Evolutionary conservation across 495 filamentous ascomycete genomes (phyloP).

Genomic region (Penicillium simplicissimum): DNA sequence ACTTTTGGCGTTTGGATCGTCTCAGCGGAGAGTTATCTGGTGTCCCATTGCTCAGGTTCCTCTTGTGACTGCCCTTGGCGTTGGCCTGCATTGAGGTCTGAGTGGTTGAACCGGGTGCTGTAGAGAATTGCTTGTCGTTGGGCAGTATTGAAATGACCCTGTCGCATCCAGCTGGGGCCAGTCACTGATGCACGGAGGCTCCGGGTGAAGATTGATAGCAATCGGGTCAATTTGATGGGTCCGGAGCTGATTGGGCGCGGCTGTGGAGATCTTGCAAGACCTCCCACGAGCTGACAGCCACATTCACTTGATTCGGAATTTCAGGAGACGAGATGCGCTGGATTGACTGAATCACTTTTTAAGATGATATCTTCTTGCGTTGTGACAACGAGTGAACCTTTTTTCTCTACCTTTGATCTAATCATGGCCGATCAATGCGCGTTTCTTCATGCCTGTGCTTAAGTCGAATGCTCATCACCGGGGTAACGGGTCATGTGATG

Average conservation of each 20-base stretch:
- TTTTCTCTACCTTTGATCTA: too few species aligned
- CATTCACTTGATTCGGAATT: neutral
- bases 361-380: neutral
- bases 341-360: neutral
- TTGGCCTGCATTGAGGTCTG: constrained; percentile 3
- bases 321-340: neutral
- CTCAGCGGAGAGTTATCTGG: constrained; percentile 33
- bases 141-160: constrained; percentile 3
- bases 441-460: neutral
- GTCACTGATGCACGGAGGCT: neutral
- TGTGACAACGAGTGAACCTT: neutral
- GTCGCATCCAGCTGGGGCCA: neutral
- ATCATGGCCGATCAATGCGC: neutral
- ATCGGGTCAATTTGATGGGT: constrained; percentile 9
- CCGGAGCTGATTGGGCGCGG: constrained; percentile 17
- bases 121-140: neutral
- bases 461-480: constrained; percentile 36
- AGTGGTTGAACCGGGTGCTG: neutral
- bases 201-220: neutral
- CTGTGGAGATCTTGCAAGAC: neutral
- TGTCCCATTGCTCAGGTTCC: constrained; percentile 32
- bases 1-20: constrained; percentile 43
- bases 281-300: neutral
- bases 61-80: constrained; percentile 27
- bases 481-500: constrained; percentile 41